Base-by-base conservation (phyloP, 768 basidiomycete genomes). In the Glaciozyma martinii region DNA sequence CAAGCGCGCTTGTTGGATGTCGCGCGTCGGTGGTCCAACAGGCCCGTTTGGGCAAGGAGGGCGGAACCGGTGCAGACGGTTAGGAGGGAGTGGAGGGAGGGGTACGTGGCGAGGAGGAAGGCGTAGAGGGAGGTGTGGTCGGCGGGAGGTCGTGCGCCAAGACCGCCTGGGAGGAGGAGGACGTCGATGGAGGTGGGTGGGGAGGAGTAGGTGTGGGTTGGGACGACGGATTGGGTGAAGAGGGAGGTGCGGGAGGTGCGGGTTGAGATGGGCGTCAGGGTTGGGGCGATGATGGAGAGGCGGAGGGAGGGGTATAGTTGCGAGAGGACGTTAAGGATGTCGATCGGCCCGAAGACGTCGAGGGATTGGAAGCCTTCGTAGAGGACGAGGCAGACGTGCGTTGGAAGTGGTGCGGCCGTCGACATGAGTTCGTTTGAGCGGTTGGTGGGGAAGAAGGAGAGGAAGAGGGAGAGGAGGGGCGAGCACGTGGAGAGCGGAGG, bases 31-130 rank as follows among this genome's bases (percentile, higher is more conserved):
- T 66, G 62, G 40, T 71, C 69, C 19, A 71, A 40, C 12, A 71
- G 23, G 6, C 69, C 69, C 18, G 63, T 44, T 27, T 53, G 58
- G n/a, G 63, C 68, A 33, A 70, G 49, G 25, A 72, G n/a, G 16
- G 46, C 62, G 29, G 62, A 63, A 32, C 66, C 71, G 12, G 68
- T 70, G 60, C 71, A 72, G 53, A 72, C 59, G 7, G 56, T 29
- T 1, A 57, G 27, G 10, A 57, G 25, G 18, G 6, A 57, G 15
- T 44, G 27, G n/a, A 42, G 25, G 7, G 40, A n/a, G 25, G 56
- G 40, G 25, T 23, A 40, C 10, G 29, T 8, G 15, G 13, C 5
- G 15, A 13, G 8, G 25, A 57, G 25, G 42, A 43, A 57, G 15
- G 27, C 56, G 13, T 43, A 29, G 15, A 57, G 42, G 27, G 27